Evolutionary conservation across 495 filamentous ascomycete species (phyloP).

Genomic region (Penicillium flavigenum): DNA sequence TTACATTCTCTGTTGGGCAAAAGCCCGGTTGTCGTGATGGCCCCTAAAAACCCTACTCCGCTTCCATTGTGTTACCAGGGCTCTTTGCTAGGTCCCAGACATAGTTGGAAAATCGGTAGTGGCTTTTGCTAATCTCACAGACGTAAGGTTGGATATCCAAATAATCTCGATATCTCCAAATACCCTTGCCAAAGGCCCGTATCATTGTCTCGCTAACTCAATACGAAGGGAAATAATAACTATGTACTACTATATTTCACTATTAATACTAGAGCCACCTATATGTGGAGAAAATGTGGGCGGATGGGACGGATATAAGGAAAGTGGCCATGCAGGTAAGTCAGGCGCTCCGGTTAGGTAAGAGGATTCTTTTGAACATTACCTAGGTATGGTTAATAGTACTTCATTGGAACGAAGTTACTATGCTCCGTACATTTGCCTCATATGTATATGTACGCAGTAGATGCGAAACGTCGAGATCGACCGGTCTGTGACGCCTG

Average conservation of each 20-base stretch:
- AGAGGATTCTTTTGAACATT: not conserved
- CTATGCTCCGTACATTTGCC: not conserved
- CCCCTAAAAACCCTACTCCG: too few relatives aligned
- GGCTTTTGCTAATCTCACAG: not conserved
- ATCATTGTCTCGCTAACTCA: not conserved
- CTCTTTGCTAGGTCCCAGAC: not conserved
- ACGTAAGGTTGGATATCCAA: not conserved
- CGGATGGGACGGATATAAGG: not conserved
- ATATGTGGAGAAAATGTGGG: not conserved
- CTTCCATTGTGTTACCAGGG: too few relatives aligned
- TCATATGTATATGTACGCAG: not conserved
- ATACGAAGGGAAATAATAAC: not conserved
- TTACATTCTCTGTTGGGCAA: too few relatives aligned
- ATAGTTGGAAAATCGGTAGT: not conserved
- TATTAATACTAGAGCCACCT: not conserved
- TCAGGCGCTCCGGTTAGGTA: not conserved
- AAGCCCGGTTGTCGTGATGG: too few relatives aligned
- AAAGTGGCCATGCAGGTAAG: too few relatives aligned
- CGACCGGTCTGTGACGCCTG: not conserved
- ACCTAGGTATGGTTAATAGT: not conserved
- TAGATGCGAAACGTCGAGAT: not conserved
- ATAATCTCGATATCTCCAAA: not conserved
- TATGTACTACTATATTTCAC: not conserved
- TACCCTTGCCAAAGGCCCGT: not conserved
- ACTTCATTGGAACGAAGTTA: not conserved